Percentiles rank a stretch among this genome's conserved stretches.
phyloP scores from a whole-genome alignment of 768 basidiomycete species.

The Porpolomopsis calyptriformis region DNA sequence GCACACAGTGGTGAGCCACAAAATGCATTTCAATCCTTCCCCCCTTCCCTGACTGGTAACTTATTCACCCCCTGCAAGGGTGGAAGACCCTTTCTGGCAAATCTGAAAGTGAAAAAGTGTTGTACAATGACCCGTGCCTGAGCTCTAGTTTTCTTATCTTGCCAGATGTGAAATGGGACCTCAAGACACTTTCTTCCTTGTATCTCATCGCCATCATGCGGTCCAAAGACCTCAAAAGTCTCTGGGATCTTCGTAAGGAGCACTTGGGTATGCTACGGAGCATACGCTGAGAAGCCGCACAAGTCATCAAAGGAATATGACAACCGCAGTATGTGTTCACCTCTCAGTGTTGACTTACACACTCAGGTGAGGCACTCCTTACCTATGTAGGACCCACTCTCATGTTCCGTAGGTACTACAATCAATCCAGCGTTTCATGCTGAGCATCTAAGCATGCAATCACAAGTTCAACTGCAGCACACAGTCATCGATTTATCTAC shows the following conservation, averaged over 20 bases:
- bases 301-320: slow-evolving; percentile 51
- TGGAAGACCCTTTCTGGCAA: slow-evolving; percentile 63
- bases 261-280: slow-evolving; percentile 61
- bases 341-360: too few relatives aligned
- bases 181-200: slow-evolving; percentile 57
- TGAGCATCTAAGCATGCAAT: too few relatives aligned
- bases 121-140: slow-evolving; percentile 40
- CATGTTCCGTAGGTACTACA: too few relatives aligned
- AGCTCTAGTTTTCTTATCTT: slow-evolving; percentile 56
- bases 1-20: slow-evolving; percentile 65
- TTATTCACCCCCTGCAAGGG: slow-evolving; percentile 38
- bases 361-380: too few relatives aligned
- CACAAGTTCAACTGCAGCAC: too few relatives aligned
- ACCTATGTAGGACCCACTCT: too few relatives aligned
- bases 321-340: too few relatives aligned
- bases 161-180: slow-evolving; percentile 98
- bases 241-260: slow-evolving; percentile 49
- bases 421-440: too few relatives aligned
- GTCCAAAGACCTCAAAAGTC: slow-evolving; percentile 48
- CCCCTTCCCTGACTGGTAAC: background rate
- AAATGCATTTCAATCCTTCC: background rate
- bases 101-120: slow-evolving; percentile 64
- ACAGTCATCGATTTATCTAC: too few relatives aligned
- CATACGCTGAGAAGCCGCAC: slow-evolving; percentile 48
- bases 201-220: slow-evolving; percentile 78